These are phyloP conservation scores for Metschnikowia similis DNA, from an alignment of 805 yeast species.

Conservation along the genomic window DNA sequence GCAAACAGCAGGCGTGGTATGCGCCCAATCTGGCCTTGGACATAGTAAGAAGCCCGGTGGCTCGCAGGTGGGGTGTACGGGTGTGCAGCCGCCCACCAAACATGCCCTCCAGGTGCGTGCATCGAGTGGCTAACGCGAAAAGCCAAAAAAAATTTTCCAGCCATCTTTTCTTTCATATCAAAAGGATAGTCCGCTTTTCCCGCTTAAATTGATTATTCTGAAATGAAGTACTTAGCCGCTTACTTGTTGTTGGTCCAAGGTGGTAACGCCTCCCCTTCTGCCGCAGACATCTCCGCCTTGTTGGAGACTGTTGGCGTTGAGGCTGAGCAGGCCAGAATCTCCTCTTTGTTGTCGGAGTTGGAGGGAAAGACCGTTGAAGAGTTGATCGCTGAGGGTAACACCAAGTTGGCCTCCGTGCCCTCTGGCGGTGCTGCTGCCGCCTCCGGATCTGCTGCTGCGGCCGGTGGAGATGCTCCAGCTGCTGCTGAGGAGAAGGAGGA, in stretches of 20 bases:
- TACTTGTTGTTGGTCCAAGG: conserved; percentile 97
- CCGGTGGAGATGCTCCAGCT: conserved; percentile 66
- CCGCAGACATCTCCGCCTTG: conserved; percentile 83
- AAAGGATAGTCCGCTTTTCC: conserved; percentile 76
- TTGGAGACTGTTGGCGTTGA: conserved; percentile 95
- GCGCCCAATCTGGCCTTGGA: no score
- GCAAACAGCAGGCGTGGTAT: no score
- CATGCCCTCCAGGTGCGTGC: neutral
- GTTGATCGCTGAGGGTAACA: conserved; percentile 90
- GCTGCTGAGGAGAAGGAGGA: conserved; percentile 67
- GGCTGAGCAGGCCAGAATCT: conserved; percentile 83
- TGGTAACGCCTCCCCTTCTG: conserved; percentile 92
- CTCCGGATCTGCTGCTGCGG: conserved; percentile 65
- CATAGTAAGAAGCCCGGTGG: neutral
- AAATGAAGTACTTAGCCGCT: conserved; percentile 98
- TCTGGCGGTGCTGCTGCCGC: conserved; percentile 96
- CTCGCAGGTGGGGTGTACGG: neutral
- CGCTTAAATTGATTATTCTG: conserved; percentile 81
- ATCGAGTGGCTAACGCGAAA: conserved; percentile 1
- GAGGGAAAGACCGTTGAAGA: conserved; percentile 91
- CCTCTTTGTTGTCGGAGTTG: conserved; percentile 74
- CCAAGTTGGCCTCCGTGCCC: conserved; percentile 96
- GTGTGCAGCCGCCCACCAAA: neutral
- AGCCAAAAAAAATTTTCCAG: conserved; percentile 3
- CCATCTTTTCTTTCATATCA: conserved; percentile 26